phyloP scores from a whole-genome alignment of 768 basidiomycete genomes.

The Calocera cornea region DNA sequence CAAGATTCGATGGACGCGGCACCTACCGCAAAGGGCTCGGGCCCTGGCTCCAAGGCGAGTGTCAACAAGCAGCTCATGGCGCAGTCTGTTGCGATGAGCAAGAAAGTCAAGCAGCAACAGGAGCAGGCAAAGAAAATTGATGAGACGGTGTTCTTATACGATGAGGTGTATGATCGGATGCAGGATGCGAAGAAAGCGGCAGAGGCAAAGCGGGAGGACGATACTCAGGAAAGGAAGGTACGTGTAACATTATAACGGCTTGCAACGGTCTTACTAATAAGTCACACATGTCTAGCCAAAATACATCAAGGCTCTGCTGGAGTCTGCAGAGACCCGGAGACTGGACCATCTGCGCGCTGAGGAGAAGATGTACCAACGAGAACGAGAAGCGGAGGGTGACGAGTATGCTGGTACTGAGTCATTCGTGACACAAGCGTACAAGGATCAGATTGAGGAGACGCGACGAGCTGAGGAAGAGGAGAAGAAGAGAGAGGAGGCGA shows the following conservation, averaged over 20 bases:
- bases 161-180: slow-evolving; percentile 93
- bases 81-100: slow-evolving; percentile 49
- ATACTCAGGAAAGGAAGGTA: slow-evolving; percentile 67
- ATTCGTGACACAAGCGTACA: slow-evolving; percentile 97
- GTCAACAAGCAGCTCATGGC: slow-evolving; percentile 29
- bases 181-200: slow-evolving; percentile 67
- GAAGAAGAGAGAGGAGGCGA: slow-evolving; percentile 58
- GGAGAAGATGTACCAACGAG: slow-evolving; percentile 92
- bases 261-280: slow-evolving; percentile 10
- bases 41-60: background rate
- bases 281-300: slow-evolving; percentile 50
- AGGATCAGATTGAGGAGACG: slow-evolving; percentile 88
- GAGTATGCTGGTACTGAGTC: slow-evolving; percentile 87
- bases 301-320: slow-evolving; percentile 71
- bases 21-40: slow-evolving; percentile 28
- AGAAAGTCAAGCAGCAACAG: slow-evolving; percentile 55
- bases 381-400: slow-evolving; percentile 86
- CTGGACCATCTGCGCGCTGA: slow-evolving; percentile 86
- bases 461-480: slow-evolving; percentile 88
- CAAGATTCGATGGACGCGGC: slow-evolving; percentile 42
- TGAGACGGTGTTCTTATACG: slow-evolving; percentile 79
- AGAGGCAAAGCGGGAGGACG: slow-evolving; percentile 63
- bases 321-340: slow-evolving; percentile 71
- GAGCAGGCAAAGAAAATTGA: slow-evolving; percentile 71
- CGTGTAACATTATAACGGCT: slow-evolving; percentile 15